These are phyloP conservation scores for Periglandula ipomoeae DNA, from an alignment of 2,329 filamentous ascomycete genomes.

Conservation along the genomic window DNA sequence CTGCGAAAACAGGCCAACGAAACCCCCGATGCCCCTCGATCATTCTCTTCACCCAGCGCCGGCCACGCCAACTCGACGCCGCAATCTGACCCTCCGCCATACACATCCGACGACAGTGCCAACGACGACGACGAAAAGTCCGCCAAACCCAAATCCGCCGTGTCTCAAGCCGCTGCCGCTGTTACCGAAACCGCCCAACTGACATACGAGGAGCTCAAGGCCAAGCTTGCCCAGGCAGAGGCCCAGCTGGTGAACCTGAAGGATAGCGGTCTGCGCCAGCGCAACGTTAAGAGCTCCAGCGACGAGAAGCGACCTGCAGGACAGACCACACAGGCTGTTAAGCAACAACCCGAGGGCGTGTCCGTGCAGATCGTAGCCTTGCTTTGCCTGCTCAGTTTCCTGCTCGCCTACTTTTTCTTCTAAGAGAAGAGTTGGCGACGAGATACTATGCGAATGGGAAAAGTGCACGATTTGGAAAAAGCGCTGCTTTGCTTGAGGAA, in stretches of 20 bases:
- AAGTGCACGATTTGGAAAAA: too few species aligned
- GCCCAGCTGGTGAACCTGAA: conserved; percentile 62
- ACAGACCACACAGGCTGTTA: conserved; percentile 44
- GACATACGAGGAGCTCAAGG: conserved; percentile 53
- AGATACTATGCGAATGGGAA: too few species aligned
- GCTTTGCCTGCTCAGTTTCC: conserved; percentile 80
- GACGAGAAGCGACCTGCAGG: conserved; percentile 39
- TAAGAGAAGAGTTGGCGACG: conserved; percentile 34
- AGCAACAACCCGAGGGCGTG: conserved; percentile 61
- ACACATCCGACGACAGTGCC: conserved; percentile 23
- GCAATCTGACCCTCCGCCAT: conserved; percentile 23
- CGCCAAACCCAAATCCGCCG: conserved; percentile 18
- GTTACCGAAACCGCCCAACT: conserved; percentile 35
- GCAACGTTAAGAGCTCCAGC: conserved; percentile 53
- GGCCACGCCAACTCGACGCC: conserved; percentile 23
- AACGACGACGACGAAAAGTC: conserved; percentile 22
- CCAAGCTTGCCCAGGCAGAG: conserved; percentile 67
- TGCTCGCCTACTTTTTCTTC: conserved; percentile 95
- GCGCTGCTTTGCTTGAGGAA: too few species aligned
- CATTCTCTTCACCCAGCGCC: conserved; percentile 34
- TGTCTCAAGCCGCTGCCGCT: conserved; percentile 34
- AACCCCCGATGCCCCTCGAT: conserved; percentile 35
- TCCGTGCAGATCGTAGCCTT: conserved; percentile 76
- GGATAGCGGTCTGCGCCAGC: conserved; percentile 67
- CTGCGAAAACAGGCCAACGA: conserved; percentile 21